phyloP scores from a whole-genome alignment of 129 eudicot species.

The Pittosporum tobira region DNA sequence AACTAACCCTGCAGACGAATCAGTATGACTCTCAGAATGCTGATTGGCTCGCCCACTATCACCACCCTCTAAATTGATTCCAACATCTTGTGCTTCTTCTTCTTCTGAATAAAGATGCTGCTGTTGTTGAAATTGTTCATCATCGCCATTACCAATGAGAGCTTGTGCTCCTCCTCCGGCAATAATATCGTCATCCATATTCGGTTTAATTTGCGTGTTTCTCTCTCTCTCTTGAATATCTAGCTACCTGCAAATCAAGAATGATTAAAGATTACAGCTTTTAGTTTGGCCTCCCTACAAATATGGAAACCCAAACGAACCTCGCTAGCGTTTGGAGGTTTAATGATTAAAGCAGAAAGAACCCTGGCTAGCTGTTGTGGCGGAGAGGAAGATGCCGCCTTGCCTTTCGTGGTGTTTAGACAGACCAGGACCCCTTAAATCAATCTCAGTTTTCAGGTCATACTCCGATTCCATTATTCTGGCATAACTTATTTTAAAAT shows the following conservation, averaged over 20 bases:
- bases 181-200: conserved; percentile 51
- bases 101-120: conserved; percentile 2
- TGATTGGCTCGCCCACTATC: conserved; percentile 50
- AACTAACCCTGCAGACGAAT: conserved; percentile 94
- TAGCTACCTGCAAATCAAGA: conserved; percentile 30
- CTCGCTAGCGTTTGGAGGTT: background rate
- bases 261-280: conserved; percentile 12
- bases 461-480: too few species aligned
- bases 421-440: too few species aligned
- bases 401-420: background rate
- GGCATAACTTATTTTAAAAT: too few species aligned
- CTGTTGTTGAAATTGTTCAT: conserved; percentile 27
- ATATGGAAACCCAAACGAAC: conserved; percentile 10
- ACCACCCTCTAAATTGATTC: conserved; percentile 34
- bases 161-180: conserved; percentile 24
- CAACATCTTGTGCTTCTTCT: conserved; percentile 9
- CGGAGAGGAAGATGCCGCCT: background rate
- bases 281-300: background rate
- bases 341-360: too few species aligned
- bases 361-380: too few species aligned
- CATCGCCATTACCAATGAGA: conserved; percentile 44
- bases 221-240: conserved; percentile 25
- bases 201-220: too few species aligned
- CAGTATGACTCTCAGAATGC: conserved; percentile 48
- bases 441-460: too few species aligned